Percentiles rank a stretch among this genome's conserved stretches.
Evolutionary conservation across 2,329 filamentous ascomycete species (phyloP).

Genomic region (Cordyceps militaris): DNA sequence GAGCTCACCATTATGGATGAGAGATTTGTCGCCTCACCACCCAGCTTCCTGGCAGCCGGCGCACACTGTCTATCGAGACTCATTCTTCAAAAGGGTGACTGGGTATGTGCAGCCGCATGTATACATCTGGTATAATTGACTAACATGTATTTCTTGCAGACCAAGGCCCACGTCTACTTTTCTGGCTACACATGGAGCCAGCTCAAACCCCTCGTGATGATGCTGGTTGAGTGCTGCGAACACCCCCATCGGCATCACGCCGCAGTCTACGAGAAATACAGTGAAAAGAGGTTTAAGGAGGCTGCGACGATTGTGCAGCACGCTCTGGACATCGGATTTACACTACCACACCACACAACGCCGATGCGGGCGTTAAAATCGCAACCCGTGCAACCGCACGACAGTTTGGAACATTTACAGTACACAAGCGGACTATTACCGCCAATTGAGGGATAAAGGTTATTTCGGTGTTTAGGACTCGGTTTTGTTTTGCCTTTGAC

Average conservation of each 20-base stretch:
- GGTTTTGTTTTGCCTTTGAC: constrained; percentile 1
- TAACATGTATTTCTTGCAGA: constrained; percentile 47
- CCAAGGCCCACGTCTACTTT: constrained; percentile 79
- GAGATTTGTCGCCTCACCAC: constrained; percentile 84
- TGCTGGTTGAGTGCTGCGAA: constrained; percentile 83
- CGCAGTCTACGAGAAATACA: constrained; percentile 89
- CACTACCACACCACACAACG: constrained; percentile 34
- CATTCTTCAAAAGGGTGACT: constrained; percentile 85
- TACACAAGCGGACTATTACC: constrained; percentile 24
- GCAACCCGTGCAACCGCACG: constrained; percentile 17
- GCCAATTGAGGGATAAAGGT: constrained; percentile 25
- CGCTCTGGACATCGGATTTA: constrained; percentile 59
- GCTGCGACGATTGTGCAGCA: constrained; percentile 73
- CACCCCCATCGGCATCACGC: constrained; percentile 72
- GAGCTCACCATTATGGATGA: constrained; percentile 98
- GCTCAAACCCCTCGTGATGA: constrained; percentile 66
- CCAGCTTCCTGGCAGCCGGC: constrained; percentile 84
- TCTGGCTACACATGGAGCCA: constrained; percentile 88
- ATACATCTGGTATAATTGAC: constrained; percentile 13
- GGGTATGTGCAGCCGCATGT: constrained; percentile 55
- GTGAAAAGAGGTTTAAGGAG: constrained; percentile 78
- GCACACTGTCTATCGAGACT: constrained; percentile 86
- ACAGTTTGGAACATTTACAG: constrained; percentile 21
- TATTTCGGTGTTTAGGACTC: constrained; percentile 10
- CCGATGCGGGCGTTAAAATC: constrained; percentile 31